Evolutionary conservation across 495 filamentous ascomycete species (phyloP).

Genomic region (Tricharina praecox): DNA sequence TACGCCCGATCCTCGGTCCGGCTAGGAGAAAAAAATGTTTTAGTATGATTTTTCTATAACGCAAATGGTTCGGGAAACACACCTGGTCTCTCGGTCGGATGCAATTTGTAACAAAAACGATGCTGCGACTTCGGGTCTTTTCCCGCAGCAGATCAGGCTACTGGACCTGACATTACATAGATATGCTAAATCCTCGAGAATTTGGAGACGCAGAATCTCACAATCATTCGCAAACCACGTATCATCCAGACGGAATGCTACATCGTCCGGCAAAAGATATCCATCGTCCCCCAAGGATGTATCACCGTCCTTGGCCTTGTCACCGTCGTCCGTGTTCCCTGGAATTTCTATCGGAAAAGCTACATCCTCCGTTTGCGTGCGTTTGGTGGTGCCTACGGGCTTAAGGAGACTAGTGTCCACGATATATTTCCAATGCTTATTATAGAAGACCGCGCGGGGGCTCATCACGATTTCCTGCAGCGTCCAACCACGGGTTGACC

Average conservation of each 20-base stretch:
- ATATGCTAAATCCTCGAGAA: not conserved
- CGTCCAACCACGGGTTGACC: constrained; percentile 6
- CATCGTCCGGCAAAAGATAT: not conserved
- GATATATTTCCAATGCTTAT: constrained; percentile 2
- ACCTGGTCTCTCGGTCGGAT: not conserved
- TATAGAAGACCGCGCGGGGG: constrained; percentile 1
- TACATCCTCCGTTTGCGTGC: too few species aligned
- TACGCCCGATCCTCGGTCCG: constrained; percentile 3
- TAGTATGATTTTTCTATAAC: too few species aligned
- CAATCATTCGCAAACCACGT: too few species aligned
- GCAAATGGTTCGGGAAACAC: too few species aligned
- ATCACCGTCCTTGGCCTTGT: not conserved
- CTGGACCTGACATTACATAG: not conserved
- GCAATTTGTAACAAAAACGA: not conserved
- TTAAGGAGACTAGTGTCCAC: not conserved
- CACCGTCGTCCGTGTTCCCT: too few species aligned
- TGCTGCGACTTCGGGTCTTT: constrained; percentile 1
- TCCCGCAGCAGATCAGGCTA: not conserved
- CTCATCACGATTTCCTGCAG: constrained; percentile 7
- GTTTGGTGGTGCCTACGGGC: too few species aligned
- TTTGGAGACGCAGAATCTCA: not conserved
- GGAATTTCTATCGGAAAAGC: too few species aligned
- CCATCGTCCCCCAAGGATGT: not conserved
- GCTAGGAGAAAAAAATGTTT: too few species aligned
- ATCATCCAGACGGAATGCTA: too few species aligned